A percentile compares a stretch with the other conserved stretches of the same genome.
Conservation (phyloP, 164 flowering plant species). For the Akebia trifoliata region DNA sequence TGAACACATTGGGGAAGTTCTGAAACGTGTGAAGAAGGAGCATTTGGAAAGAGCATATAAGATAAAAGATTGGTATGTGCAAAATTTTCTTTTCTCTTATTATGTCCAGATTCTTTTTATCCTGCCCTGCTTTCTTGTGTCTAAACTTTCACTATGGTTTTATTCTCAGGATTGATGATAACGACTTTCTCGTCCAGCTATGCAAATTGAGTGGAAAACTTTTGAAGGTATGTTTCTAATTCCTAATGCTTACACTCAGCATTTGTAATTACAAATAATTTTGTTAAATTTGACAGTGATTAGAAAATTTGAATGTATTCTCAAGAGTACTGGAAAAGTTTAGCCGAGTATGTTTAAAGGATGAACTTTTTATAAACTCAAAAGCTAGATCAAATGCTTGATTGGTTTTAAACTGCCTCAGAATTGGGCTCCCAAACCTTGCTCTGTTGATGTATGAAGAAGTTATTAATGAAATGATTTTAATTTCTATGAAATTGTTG, state of each 20-base stretch:
- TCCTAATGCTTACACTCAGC: not conserved
- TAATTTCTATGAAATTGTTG: no score
- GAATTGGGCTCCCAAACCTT: no score
- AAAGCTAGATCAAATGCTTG: no score
- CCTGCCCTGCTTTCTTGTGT: not conserved
- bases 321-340: no score
- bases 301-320: no score
- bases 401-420: no score
- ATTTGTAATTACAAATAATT: not conserved
- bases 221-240: constrained; percentile 49
- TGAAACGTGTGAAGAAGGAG: constrained; percentile 85
- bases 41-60: constrained; percentile 89
- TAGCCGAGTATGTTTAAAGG: no score
- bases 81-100: not conserved
- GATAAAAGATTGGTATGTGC: constrained; percentile 64
- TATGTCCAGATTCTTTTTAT: not conserved
- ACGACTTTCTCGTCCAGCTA: constrained; percentile 85
- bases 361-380: no score
- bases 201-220: constrained; percentile 85
- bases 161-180: constrained; percentile 77
- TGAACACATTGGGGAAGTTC: constrained; percentile 94
- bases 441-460: no score
- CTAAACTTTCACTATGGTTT: not conserved
- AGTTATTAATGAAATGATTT: no score
- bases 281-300: not conserved